Evolutionary conservation across 805 yeast species (phyloP).

Genomic region (Pichia deserticola): DNA sequence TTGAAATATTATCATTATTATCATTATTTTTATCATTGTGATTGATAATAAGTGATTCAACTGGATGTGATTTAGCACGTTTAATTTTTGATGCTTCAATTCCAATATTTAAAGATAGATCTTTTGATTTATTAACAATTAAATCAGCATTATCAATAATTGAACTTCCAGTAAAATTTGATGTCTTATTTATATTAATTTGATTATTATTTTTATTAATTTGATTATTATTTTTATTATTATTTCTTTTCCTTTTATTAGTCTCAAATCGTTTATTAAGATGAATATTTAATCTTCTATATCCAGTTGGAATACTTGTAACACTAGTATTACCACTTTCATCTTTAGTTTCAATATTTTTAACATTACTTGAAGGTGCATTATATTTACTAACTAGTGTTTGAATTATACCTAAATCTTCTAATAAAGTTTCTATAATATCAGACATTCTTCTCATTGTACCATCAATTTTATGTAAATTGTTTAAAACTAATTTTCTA

Average conservation of each 20-base stretch:
- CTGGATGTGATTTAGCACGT: conserved; percentile 3
- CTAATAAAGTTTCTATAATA: conserved; percentile 34
- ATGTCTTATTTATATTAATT: background rate
- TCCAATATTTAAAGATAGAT: background rate
- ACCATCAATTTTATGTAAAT: conserved; percentile 31
- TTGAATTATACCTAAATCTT: conserved; percentile 34
- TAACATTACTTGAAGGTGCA: conserved; percentile 25
- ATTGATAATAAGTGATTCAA: background rate
- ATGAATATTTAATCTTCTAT: conserved; percentile 18
- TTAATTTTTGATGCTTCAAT: background rate
- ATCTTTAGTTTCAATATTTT: conserved; percentile 22
- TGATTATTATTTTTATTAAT: background rate
- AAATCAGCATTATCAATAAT: background rate
- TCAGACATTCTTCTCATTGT: conserved; percentile 38
- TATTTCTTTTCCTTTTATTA: background rate
- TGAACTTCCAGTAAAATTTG: background rate
- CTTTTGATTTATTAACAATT: background rate
- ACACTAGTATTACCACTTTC: conserved; percentile 29
- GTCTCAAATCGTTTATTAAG: background rate
- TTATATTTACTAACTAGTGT: conserved; percentile 23
- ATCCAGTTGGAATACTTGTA: conserved; percentile 26
- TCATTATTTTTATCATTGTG: background rate
- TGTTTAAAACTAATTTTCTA: conserved; percentile 27
- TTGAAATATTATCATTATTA: too few relatives aligned
- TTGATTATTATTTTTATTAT: background rate